Evolutionary conservation across 2,329 filamentous ascomycete species (phyloP).

Genomic region (Diaporthe destruens): DNA sequence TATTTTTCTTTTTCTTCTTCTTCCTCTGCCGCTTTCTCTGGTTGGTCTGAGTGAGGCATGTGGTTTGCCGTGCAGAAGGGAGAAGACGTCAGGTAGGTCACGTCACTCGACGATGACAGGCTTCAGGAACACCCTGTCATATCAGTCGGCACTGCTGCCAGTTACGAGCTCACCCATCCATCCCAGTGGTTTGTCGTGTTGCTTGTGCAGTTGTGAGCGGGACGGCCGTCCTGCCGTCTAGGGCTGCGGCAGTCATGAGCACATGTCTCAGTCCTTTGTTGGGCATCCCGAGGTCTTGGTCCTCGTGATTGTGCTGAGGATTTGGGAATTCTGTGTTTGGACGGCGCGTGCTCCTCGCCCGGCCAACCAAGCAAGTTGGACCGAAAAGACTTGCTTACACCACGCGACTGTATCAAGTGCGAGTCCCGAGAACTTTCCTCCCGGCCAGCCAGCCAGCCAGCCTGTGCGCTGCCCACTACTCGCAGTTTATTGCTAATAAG

Average conservation of each 20-base stretch:
- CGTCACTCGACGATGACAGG: conserved; percentile 17
- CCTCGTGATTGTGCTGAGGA: conserved; percentile 1
- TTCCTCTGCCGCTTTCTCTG: not conserved
- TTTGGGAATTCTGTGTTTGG: not conserved
- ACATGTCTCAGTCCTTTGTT: conserved; percentile 29
- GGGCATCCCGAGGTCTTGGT: conserved; percentile 23
- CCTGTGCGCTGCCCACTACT: not conserved
- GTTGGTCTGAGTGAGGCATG: not conserved
- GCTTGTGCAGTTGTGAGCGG: not conserved
- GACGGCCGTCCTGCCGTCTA: not conserved
- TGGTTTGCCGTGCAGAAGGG: not conserved
- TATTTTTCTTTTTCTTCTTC: no score
- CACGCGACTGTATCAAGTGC: conserved; percentile 2
- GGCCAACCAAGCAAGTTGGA: conserved; percentile 20
- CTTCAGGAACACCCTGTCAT: conserved; percentile 1
- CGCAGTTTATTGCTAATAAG: not conserved
- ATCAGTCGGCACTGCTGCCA: not conserved
- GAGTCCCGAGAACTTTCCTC: not conserved
- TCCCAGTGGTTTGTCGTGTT: conserved; percentile 1
- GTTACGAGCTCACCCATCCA: conserved; percentile 33
- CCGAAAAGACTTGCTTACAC: not conserved
- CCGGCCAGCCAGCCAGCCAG: not conserved
- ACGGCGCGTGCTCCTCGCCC: not conserved
- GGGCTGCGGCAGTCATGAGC: not conserved
- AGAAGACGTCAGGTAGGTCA: conserved; percentile 19